These are phyloP conservation scores for Psilocybe azurescens DNA, from an alignment of 768 basidiomycete species.

Conservation along the genomic window DNA sequence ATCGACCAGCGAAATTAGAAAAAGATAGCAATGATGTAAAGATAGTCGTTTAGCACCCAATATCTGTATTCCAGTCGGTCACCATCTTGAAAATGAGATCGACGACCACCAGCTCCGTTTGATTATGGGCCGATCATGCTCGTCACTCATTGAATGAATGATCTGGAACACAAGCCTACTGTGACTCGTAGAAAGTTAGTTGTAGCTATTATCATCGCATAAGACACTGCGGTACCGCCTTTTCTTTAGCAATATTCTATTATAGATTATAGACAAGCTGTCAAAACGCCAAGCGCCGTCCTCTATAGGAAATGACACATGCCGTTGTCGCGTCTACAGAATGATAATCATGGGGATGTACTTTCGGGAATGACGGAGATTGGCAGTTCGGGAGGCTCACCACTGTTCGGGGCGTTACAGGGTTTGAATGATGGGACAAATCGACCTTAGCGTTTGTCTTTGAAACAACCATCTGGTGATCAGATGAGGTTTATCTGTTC, in stretches of 20 bases:
- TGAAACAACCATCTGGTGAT: neutral
- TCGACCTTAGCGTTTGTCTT: too few species aligned
- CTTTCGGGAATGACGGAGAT: neutral
- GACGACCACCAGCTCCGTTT: neutral
- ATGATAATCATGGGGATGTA: too few species aligned
- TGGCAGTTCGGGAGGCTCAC: neutral
- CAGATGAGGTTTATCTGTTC: too few species aligned
- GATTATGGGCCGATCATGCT: neutral
- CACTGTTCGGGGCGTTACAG: neutral
- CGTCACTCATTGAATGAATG: neutral
- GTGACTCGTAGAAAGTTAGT: too few species aligned
- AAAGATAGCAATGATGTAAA: neutral
- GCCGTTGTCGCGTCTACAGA: too few species aligned
- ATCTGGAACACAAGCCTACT: neutral
- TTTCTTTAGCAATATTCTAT: too few species aligned
- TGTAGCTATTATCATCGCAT: too few species aligned
- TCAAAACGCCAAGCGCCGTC: too few species aligned
- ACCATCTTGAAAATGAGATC: neutral
- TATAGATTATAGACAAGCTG: too few species aligned
- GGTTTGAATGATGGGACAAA: too few species aligned
- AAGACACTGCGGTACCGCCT: too few species aligned
- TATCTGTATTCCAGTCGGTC: neutral
- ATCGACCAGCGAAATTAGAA: constrained; percentile 16
- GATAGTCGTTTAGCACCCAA: neutral
- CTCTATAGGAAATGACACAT: too few species aligned